Base-by-base conservation (phyloP, 2,329 filamentous ascomycete species). In the Orbilia quercus region DNA sequence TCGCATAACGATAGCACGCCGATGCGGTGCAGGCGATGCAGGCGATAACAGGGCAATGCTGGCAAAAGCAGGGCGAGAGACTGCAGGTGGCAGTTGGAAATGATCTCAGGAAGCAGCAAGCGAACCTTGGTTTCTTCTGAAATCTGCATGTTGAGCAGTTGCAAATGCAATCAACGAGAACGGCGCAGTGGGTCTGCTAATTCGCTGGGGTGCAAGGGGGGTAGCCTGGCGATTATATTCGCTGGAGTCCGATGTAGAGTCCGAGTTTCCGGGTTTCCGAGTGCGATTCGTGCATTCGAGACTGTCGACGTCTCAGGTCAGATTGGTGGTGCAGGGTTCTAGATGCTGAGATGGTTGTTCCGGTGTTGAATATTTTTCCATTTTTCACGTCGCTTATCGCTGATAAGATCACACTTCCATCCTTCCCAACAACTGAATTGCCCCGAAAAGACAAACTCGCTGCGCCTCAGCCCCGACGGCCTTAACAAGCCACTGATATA, bases 81-180 rank as follows among this genome's bases (percentile, higher is more conserved):
- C n/a, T 40, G 36, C 36, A 60, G 47, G 55, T 38, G 31, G 55
- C 36, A 54, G 62, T 34, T 69, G 55, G 50, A 62, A 31, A 42
- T 11, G 23, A 51, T 40, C 28, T 51, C 45, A 50, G 34, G 18
- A n/a, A n/a, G n/a, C 51, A 36, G 36, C 50, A 12, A 34, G 42
- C 50, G 38, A 59, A 72, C 67, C 67, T 72, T 72, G 44, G 67
- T 72, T 65, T 72, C 67, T 45, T 72, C 67, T 45, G 67, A 72
- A 65, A 72, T 72, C 67, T 72, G 67, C 67, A 72, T 72, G 44
- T 7, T 54, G 53, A n/a, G n/a, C n/a, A n/a, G n/a, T 31, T 34
- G 20, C 18, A 54, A n/a, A n/a, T n/a, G n/a, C 38, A n/a, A 40
- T 31, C 28, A 31, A 28, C 42, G 54, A 11, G 51, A 40, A 47